Conservation (phyloP, 1,284 basidiomycete genomes). For the Cutaneotrichosporon mucoides region DNA sequence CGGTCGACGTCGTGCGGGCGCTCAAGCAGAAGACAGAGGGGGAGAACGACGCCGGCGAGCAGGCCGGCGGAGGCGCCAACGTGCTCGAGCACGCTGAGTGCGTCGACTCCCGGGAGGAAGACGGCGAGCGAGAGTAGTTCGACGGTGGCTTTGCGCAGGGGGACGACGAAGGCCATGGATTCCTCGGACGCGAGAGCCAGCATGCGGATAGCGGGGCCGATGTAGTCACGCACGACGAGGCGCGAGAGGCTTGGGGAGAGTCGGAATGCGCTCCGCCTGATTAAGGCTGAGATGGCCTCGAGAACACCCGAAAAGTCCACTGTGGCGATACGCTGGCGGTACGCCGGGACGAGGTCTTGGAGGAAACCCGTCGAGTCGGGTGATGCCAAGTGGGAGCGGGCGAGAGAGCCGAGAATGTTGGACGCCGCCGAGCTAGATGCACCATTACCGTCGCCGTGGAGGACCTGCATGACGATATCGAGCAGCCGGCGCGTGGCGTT, state of each 20-base stretch:
- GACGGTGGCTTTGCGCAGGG: constrained; percentile 55
- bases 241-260: constrained; percentile 56
- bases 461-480: constrained; percentile 59
- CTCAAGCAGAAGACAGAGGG: constrained; percentile 59
- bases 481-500: constrained; percentile 55
- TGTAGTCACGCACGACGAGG: constrained; percentile 60
- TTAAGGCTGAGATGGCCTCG: constrained; percentile 56
- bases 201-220: constrained; percentile 57
- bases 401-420: constrained; percentile 29
- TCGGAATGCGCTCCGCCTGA: constrained; percentile 53
- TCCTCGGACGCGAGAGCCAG: constrained; percentile 58
- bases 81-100: constrained; percentile 59
- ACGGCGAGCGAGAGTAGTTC: constrained; percentile 57
- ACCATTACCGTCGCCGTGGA: constrained; percentile 47
- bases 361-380: constrained; percentile 56
- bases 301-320: constrained; percentile 64
- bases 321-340: constrained; percentile 55
- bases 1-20: constrained; percentile 54
- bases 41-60: constrained; percentile 57
- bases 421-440: constrained; percentile 18
- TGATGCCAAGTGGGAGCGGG: constrained; percentile 26
- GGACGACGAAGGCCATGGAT: constrained; percentile 55
- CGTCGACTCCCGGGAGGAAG: constrained; percentile 58
- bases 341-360: constrained; percentile 58
- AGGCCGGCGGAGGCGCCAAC: constrained; percentile 58